These are phyloP conservation scores for Platanthera zijinensis DNA, from an alignment of 106 monocot species.

Conservation along the genomic window DNA sequence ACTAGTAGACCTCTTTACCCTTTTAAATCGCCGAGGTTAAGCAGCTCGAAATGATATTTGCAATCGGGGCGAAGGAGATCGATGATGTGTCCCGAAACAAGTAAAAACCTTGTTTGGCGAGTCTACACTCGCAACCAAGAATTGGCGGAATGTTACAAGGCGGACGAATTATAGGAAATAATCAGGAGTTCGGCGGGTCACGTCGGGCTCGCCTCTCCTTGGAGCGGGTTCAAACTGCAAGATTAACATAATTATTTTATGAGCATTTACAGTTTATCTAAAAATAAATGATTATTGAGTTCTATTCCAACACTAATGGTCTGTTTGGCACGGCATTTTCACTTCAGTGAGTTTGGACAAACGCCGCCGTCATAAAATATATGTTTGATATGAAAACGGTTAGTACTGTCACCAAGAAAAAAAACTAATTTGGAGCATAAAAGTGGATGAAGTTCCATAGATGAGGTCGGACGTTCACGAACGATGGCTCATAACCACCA, in stretches of 20 bases:
- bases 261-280: background rate
- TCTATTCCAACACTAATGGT: too few relatives aligned
- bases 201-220: slow-evolving; percentile 91
- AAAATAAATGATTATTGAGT: too few relatives aligned
- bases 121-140: background rate
- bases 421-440: too few relatives aligned
- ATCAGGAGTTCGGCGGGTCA: slow-evolving; percentile 88
- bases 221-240: slow-evolving; percentile 90
- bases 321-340: too few relatives aligned
- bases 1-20: background rate
- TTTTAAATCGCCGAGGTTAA: background rate
- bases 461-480: too few relatives aligned
- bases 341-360: too few relatives aligned
- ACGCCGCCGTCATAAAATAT: too few relatives aligned
- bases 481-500: too few relatives aligned
- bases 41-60: background rate
- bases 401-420: too few relatives aligned
- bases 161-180: slow-evolving; percentile 59
- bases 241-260: background rate
- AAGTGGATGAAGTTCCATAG: too few relatives aligned
- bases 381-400: too few relatives aligned
- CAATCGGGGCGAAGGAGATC: background rate
- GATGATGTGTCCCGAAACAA: background rate
- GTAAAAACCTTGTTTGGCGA: background rate
- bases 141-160: background rate